Evolutionary conservation across 2,329 filamentous ascomycete genomes (phyloP).

Genomic region (Neopestalotiopsis clavispora): DNA sequence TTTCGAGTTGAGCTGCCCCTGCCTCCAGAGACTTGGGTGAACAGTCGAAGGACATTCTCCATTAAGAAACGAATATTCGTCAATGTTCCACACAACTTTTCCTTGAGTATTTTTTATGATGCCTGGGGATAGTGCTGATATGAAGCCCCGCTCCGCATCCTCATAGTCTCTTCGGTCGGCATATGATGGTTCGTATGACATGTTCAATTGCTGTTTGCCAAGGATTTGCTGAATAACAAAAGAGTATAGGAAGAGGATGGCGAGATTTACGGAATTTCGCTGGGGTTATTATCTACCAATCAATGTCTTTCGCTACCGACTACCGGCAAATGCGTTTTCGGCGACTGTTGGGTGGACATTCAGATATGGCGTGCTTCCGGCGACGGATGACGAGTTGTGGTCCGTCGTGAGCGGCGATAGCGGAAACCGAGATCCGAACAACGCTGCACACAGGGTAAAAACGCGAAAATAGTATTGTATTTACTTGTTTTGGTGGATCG

Average conservation of each 20-base stretch:
- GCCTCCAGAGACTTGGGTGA: conserved; percentile 40
- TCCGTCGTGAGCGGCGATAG: no score
- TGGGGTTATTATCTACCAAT: no score
- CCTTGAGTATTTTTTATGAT: conserved; percentile 21
- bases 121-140: conserved; percentile 19
- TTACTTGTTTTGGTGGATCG: no score
- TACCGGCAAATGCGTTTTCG: no score
- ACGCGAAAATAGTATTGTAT: no score
- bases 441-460: no score
- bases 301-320: no score
- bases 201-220: neutral
- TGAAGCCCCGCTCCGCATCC: conserved; percentile 23
- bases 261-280: neutral
- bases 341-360: no score
- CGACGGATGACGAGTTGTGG: no score
- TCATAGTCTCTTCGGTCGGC: conserved; percentile 24
- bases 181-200: neutral
- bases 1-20: conserved; percentile 35
- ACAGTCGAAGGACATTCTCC: conserved; percentile 31
- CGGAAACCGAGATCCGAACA: no score
- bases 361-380: no score
- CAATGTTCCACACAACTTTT: conserved; percentile 32
- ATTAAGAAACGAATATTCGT: conserved; percentile 37
- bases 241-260: no score
- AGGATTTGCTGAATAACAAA: neutral